Evolutionary conservation across 306 rosid genomes (phyloP), one percentile per base, ranked within the genome.

Genomic region (Canavalia gladiata): DNA sequence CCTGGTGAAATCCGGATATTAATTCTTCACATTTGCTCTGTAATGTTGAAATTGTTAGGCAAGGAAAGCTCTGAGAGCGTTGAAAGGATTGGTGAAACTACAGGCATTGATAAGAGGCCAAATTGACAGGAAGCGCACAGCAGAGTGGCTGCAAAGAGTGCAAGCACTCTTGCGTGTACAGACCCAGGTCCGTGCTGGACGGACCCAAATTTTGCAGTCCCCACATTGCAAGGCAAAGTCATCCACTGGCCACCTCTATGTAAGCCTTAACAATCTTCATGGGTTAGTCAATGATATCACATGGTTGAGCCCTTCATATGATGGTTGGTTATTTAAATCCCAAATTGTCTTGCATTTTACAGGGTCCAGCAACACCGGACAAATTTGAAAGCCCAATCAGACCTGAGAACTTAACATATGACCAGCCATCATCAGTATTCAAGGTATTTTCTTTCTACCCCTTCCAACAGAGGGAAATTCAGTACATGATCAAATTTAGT

Each of bases 51-150:
- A 34, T 30, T 77, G 64, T 2, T 52, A 94, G 98, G 98, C 97
- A n/a, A 86, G 98, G 87, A 90, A 87, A 72, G 97, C 98, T 1
- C 88, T 94, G 80, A 77, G 94, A 59, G 98, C 98, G 0, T 64
- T 94, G 31, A 89, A 89, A 82, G 98, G 97, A 84, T 70, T 94
- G 78, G 98, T 94, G 84, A 92, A 87, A 81, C 90, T 94, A 7
- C 98, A 94, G 69, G 98, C 96, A 7, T 76, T 94, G 76, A 97
- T 92, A 42, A 91, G 98, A 74, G 97, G 97, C 34, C 91, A 92
- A 67, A 86, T 94, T 68, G 92, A 85, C 80, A 87, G 98, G 88
- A 94, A 91, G 72, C 87, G 93, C 47, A 86, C 88, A 0, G 83
- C 91, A 0, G 90, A 89, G 70, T 86, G 92, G 91, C 78, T 88